Base-by-base conservation (phyloP, 345 rosid species). In the Euphorbia tirucalli region DNA sequence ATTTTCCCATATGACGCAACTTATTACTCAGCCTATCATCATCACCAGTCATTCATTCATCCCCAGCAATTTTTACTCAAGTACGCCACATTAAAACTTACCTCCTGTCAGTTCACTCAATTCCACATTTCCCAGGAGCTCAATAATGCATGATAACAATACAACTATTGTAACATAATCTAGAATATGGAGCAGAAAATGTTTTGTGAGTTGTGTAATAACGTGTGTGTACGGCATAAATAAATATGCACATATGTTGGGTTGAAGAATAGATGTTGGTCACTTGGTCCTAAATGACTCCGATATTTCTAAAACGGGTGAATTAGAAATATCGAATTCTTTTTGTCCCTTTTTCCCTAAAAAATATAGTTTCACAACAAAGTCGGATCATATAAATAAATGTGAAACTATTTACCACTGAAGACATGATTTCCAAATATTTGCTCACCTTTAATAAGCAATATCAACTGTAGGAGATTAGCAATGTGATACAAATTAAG, bases 31-130 rank as follows among this genome's bases (percentile, higher is more conserved):
- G 39, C 24, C 48, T 57, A 16, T 35, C 56, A 11, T 32, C 78
- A 50, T 74, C 72, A 44, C n/a, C 78, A 39, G 75, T 72, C 73
- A 61, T 41, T 11, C 16, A 1, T 41, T 64, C 58, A 48, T 46
- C 39, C 16, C 28, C 35, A 30, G 28, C 5, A 9, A 37, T 15
- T 1, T 41, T 41, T 30, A 43, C 43, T 30, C 60, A 58, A n/a
- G 48, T 60, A 70, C 66, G 69, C 62, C 74, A 71, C 55, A 31
- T 41, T 7, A 27, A 14, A 28, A 28, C 65, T 57, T n/a, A 32
- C 8, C 14, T 30, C 28, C 4, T 22, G 9, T 16, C 25, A 63
- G 67, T 13, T 62, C n/a, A 41, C 50, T 64, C 50, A 14, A 11
- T 6, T 41, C 11, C 68, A 64, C 49, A 41, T 4, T 64, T 62